These are phyloP conservation scores for Debaryomyces psychrophilus DNA, from an alignment of 1,139 yeast genomes.

Conservation along the genomic window DNA sequence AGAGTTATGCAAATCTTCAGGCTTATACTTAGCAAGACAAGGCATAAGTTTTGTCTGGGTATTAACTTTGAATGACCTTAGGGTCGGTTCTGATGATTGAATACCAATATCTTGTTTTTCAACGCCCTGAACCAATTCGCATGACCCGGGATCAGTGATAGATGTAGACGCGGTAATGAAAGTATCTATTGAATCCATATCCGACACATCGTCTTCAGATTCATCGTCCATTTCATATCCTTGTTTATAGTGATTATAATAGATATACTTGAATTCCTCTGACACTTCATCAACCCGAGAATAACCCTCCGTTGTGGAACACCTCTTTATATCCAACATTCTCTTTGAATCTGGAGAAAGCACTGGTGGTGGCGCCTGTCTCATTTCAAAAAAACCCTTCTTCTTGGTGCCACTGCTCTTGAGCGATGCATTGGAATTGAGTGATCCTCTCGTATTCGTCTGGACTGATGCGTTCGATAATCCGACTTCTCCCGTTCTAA, in stretches of 20 bases:
- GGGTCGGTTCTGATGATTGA: background rate
- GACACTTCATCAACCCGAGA: slow-evolving; percentile 28
- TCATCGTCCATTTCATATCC: slow-evolving; percentile 24
- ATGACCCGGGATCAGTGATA: slow-evolving; percentile 27
- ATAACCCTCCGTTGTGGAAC: slow-evolving; percentile 35
- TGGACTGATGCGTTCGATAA: slow-evolving; percentile 30
- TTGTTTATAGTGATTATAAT: slow-evolving; percentile 26
- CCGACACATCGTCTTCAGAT: slow-evolving; percentile 23
- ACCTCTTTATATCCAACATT: slow-evolving; percentile 34
- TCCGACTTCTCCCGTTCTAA: slow-evolving; percentile 23
- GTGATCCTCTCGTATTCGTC: slow-evolving; percentile 32
- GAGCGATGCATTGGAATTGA: slow-evolving; percentile 31
- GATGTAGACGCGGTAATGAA: slow-evolving; percentile 44
- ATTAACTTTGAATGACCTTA: background rate
- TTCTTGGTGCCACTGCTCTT: slow-evolving; percentile 26
- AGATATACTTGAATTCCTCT: slow-evolving; percentile 27
- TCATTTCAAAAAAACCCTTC: slow-evolving; percentile 23
- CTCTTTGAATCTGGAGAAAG: slow-evolving; percentile 28
- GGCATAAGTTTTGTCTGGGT: slow-evolving; percentile 17
- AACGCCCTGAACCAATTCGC: background rate
- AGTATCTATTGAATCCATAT: slow-evolving; percentile 33
- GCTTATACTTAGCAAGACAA: slow-evolving; percentile 27
- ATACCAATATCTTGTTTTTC: background rate
- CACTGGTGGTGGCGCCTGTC: slow-evolving; percentile 13
- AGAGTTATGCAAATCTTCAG: slow-evolving; percentile 30